Evolutionary conservation across 441 rosid species (phyloP).

Genomic region (Eruca vesicaria): DNA sequence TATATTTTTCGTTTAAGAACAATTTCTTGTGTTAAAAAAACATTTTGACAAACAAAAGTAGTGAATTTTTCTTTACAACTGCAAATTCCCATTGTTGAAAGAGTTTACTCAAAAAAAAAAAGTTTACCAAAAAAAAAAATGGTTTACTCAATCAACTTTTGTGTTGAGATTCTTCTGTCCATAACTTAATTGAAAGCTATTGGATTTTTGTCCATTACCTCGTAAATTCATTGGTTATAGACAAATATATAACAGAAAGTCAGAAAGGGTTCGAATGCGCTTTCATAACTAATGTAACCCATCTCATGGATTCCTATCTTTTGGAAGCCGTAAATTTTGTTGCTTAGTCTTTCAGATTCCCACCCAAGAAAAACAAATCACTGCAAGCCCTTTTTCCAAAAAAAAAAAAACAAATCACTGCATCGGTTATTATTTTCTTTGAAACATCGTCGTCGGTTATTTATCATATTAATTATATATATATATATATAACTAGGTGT

Average conservation of each 20-base stretch:
- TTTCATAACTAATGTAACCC: background rate
- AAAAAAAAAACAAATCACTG: no score
- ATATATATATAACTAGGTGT: no score
- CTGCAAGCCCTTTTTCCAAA: background rate
- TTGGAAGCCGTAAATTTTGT: background rate
- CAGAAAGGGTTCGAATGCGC: constrained; percentile 7
- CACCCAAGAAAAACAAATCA: background rate
- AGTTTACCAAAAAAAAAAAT: no score
- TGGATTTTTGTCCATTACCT: constrained; percentile 20
- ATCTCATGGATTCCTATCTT: background rate
- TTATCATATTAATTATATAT: no score
- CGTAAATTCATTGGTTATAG: constrained; percentile 13
- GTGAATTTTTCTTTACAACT: background rate
- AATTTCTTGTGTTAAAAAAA: background rate
- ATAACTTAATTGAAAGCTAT: constrained; percentile 1
- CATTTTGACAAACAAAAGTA: no score
- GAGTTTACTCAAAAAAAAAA: no score
- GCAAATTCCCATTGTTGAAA: background rate
- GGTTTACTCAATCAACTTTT: constrained; percentile 1
- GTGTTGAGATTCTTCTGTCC: constrained; percentile 23
- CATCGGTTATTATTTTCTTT: no score
- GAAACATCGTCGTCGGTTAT: no score
- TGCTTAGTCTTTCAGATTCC: background rate
- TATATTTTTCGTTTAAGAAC: background rate
- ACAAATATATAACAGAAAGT: constrained; percentile 14